A percentile compares a stretch with the other conserved stretches of the same genome.
Conservation (phyloP, 2,329 filamentous ascomycete genomes). For the Karstenula rhodostoma region DNA sequence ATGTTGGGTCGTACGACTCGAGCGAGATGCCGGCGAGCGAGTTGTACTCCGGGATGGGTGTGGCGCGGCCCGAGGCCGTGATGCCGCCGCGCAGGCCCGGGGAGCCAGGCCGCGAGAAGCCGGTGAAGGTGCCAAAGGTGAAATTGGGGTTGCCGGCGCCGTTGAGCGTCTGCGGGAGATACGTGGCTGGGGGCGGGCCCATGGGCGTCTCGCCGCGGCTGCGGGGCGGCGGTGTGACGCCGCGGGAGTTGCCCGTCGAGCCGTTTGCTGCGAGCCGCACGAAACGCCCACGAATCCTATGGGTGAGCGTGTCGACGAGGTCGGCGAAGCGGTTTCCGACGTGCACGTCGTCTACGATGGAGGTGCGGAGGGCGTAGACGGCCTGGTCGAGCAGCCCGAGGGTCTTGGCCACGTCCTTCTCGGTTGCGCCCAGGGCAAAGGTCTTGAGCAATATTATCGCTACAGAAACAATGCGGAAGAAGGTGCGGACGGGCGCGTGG, state of each 20-base stretch:
- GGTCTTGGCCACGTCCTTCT: constrained; percentile 78
- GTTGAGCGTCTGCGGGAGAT: constrained; percentile 22
- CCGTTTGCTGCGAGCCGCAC: constrained; percentile 64
- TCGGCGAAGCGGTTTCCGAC: constrained; percentile 85
- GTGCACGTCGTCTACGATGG: constrained; percentile 85
- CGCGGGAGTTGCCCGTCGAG: constrained; percentile 49
- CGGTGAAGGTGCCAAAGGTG: constrained; percentile 27
- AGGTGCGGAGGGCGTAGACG: constrained; percentile 76
- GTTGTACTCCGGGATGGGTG: constrained; percentile 36
- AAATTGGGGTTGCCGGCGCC: constrained; percentile 22
- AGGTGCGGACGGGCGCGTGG: constrained; percentile 83
- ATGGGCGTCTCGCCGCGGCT: constrained; percentile 36
- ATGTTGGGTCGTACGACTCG: constrained; percentile 55
- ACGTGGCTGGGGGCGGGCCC: constrained; percentile 39
- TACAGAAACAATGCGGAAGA: constrained; percentile 85
- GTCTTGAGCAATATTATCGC: constrained; percentile 87
- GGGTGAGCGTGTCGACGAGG: constrained; percentile 79
- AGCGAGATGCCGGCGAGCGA: constrained; percentile 55
- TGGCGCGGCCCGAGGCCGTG: constrained; percentile 41
- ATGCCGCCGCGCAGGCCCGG: constrained; percentile 34
- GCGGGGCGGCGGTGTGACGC: constrained; percentile 34
- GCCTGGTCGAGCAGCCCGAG: constrained; percentile 78
- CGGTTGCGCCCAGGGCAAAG: constrained; percentile 80
- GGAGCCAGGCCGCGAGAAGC: constrained; percentile 35
- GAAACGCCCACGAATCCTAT: constrained; percentile 76